A percentile compares a stretch with the other conserved stretches of the same genome.
These are phyloP conservation scores for Microdochium trichocladiopsis DNA, from an alignment of 2,329 filamentous ascomycete species.

Conservation along the genomic window DNA sequence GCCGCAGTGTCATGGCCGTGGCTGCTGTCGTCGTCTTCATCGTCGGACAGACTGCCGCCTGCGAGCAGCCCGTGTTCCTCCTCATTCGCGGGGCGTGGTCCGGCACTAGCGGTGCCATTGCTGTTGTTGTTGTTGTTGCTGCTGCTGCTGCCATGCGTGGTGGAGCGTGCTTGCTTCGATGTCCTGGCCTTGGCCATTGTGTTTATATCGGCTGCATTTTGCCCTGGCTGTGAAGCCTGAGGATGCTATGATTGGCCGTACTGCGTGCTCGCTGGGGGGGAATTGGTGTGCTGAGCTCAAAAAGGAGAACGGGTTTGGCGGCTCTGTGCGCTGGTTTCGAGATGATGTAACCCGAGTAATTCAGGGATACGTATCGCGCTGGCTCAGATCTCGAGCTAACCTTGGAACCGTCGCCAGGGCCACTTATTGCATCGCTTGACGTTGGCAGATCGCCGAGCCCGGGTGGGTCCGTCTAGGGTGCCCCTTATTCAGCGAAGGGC, in stretches of 20 bases:
- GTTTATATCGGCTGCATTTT: constrained; percentile 1
- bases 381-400: not conserved
- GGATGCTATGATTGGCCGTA: not conserved
- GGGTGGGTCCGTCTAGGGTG: no score
- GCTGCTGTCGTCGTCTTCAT: constrained; percentile 14
- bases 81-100: constrained; percentile 19
- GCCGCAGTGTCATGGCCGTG: constrained; percentile 5
- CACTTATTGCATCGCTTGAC: no score
- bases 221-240: not conserved
- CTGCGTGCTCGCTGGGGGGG: not conserved
- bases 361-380: not conserved
- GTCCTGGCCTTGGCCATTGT: constrained; percentile 44
- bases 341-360: not conserved
- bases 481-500: no score
- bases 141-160: constrained; percentile 5
- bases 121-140: constrained; percentile 6
- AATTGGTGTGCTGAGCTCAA: not conserved
- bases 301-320: not conserved
- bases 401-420: no score
- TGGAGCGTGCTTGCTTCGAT: constrained; percentile 21
- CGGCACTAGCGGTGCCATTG: constrained; percentile 7
- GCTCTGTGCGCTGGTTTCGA: not conserved
- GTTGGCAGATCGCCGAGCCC: no score
- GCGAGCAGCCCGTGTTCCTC: constrained; percentile 31
- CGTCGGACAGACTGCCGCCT: constrained; percentile 12